Conservation (phyloP, 768 basidiomycete genomes). For the Phlebiopsis gigantea region DNA sequence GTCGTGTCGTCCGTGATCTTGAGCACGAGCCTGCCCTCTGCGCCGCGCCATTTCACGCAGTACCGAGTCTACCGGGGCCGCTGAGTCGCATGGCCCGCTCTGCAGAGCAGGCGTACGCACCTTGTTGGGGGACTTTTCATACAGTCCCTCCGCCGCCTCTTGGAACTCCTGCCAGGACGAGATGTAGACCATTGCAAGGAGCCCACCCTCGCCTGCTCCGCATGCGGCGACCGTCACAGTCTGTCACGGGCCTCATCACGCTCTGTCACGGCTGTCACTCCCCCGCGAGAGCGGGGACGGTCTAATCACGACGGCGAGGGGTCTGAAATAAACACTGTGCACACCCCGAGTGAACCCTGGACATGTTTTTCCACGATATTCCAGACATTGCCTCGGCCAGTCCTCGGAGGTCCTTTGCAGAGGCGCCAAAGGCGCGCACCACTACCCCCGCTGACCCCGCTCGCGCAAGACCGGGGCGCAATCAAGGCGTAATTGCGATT, state of each 20-base stretch:
- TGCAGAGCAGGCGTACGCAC: slow-evolving; percentile 37
- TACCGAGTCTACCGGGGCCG: slow-evolving; percentile 67
- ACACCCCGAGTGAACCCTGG: neutral
- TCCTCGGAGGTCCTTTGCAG: neutral
- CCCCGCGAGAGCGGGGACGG: neutral
- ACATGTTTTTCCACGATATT: neutral
- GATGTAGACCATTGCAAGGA: slow-evolving; percentile 78
- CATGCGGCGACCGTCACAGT: neutral
- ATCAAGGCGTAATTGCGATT: slow-evolving; percentile 4
- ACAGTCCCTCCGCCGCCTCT: slow-evolving; percentile 84
- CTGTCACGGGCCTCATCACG: neutral
- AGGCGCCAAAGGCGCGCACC: neutral
- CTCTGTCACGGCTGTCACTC: neutral
- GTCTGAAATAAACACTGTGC: neutral
- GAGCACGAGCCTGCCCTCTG: slow-evolving; percentile 82
- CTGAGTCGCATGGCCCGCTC: neutral
- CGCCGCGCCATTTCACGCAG: slow-evolving; percentile 85
- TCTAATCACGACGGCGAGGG: neutral
- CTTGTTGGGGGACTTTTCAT: slow-evolving; percentile 70
- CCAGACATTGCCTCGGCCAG: neutral
- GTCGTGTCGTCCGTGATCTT: slow-evolving; percentile 91
- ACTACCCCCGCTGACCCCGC: neutral
- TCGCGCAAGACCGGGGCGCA: slow-evolving; percentile 2
- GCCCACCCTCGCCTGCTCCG: neutral
- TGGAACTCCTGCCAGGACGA: slow-evolving; percentile 87